These are phyloP conservation scores for Scenedesmus sp. DNA, from an alignment of 163 green algal species.

Conservation along the genomic window DNA sequence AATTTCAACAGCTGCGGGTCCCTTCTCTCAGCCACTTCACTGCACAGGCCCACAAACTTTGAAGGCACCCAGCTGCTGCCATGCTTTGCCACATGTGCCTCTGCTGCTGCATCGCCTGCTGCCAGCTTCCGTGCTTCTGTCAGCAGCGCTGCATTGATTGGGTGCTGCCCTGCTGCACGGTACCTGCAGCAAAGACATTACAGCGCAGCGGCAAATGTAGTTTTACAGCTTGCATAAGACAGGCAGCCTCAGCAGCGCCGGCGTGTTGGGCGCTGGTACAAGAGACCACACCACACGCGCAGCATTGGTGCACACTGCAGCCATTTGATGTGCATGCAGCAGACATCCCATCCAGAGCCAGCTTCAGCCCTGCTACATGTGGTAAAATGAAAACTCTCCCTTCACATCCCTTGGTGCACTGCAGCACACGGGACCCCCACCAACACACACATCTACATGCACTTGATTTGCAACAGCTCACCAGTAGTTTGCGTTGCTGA, in stretches of 20 bases:
- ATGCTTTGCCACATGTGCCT: conserved; percentile 19
- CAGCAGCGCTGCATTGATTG: conserved; percentile 5
- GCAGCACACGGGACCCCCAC: neutral
- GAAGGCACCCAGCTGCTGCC: conserved; percentile 6
- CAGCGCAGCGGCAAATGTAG: too few species aligned
- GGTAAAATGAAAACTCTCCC: too few species aligned
- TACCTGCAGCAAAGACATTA: neutral
- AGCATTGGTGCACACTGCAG: too few species aligned
- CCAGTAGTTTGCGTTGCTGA: conserved; percentile 66
- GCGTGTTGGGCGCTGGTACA: too few species aligned
- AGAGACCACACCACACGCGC: too few species aligned
- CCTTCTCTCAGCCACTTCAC: conserved; percentile 5
- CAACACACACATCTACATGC: neutral
- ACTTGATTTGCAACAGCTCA: neutral
- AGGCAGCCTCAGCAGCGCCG: too few species aligned
- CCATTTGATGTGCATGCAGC: too few species aligned
- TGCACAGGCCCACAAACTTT: conserved; percentile 51
- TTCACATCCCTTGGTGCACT: too few species aligned
- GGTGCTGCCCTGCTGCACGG: conserved; percentile 39
- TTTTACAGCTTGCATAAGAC: too few species aligned
- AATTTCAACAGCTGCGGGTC: conserved; percentile 43
- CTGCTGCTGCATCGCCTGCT: neutral
- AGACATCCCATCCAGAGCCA: too few species aligned
- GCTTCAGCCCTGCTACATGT: too few species aligned
- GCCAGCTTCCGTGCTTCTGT: neutral